Conservation (phyloP, 1,139 yeast species). For the Hyphopichia wangnamkhiaoensis region DNA sequence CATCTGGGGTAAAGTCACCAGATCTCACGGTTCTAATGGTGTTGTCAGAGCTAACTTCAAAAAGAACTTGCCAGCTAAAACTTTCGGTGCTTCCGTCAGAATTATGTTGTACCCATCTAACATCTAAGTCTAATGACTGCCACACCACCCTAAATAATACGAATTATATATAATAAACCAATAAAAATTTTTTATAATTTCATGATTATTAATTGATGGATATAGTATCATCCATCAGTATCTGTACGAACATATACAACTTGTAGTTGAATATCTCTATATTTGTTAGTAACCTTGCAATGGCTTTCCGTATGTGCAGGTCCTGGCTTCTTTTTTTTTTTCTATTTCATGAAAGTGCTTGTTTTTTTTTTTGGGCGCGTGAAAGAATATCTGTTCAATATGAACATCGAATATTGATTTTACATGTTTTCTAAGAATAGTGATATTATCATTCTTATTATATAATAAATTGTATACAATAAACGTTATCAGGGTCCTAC, state of each 20-base stretch:
- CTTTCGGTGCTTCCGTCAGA: slow-evolving; percentile 99
- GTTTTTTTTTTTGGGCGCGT: too few relatives aligned
- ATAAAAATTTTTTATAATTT: slow-evolving; percentile 1
- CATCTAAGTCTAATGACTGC: slow-evolving; percentile 61
- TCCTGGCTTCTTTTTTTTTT: too few relatives aligned
- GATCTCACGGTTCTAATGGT: slow-evolving; percentile 99
- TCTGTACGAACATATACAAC: background rate
- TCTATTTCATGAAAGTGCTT: too few relatives aligned
- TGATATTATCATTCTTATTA: too few relatives aligned
- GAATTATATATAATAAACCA: slow-evolving; percentile 4
- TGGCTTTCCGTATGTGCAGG: too few relatives aligned
- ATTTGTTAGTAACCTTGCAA: too few relatives aligned
- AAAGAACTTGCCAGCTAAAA: slow-evolving; percentile 98
- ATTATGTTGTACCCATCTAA: slow-evolving; percentile 99
- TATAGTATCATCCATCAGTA: background rate
- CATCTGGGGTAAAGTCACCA: slow-evolving; percentile 98
- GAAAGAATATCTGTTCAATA: too few relatives aligned
- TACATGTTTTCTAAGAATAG: too few relatives aligned
- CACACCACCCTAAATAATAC: slow-evolving; percentile 1
- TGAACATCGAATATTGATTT: too few relatives aligned
- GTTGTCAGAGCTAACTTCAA: slow-evolving; percentile 98
- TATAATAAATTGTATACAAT: too few relatives aligned
- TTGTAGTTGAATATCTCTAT: background rate
- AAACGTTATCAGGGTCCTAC: too few relatives aligned
- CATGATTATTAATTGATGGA: background rate